Evolutionary conservation across 2,329 filamentous ascomycete species (phyloP).

Genomic region (Exophiala lecanii-corni): DNA sequence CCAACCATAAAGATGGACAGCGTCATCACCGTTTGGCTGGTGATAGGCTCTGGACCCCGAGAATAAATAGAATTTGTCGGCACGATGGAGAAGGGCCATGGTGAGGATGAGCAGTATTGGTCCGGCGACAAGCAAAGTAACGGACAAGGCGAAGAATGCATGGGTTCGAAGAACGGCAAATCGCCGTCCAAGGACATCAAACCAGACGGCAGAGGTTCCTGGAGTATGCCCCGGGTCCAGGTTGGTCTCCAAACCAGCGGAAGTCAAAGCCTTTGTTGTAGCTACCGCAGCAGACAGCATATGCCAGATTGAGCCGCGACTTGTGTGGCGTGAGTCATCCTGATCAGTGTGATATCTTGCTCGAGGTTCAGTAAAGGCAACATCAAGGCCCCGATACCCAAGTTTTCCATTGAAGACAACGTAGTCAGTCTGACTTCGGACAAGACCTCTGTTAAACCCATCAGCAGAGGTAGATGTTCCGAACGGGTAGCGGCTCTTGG

Average conservation of each 20-base stretch:
- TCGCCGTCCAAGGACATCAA: constrained; percentile 77
- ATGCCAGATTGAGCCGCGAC: constrained; percentile 70
- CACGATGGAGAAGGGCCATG: constrained; percentile 62
- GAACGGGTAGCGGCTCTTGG: constrained; percentile 67
- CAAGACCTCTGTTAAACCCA: constrained; percentile 72
- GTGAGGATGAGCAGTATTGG: constrained; percentile 69
- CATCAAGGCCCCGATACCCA: constrained; percentile 81
- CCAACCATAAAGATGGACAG: constrained; percentile 66
- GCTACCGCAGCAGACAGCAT: constrained; percentile 83
- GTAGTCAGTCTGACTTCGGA: constrained; percentile 87
- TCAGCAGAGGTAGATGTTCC: constrained; percentile 78
- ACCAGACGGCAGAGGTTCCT: constrained; percentile 69
- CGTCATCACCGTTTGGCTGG: constrained; percentile 54
- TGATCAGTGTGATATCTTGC: constrained; percentile 86
- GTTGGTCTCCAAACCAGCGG: constrained; percentile 46
- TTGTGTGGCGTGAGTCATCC: constrained; percentile 76
- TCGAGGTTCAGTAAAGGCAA: constrained; percentile 85
- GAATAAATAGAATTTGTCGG: constrained; percentile 87
- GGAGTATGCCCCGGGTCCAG: constrained; percentile 13
- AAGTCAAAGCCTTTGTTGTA: constrained; percentile 67
- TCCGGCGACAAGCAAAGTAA: constrained; percentile 74
- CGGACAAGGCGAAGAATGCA: constrained; percentile 81
- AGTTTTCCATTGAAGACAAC: constrained; percentile 71
- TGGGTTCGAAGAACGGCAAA: constrained; percentile 76
- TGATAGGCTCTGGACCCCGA: constrained; percentile 60